Base-by-base conservation (phyloP, 176 grass and related monocot genomes). In the Microstegium vimineum region DNA sequence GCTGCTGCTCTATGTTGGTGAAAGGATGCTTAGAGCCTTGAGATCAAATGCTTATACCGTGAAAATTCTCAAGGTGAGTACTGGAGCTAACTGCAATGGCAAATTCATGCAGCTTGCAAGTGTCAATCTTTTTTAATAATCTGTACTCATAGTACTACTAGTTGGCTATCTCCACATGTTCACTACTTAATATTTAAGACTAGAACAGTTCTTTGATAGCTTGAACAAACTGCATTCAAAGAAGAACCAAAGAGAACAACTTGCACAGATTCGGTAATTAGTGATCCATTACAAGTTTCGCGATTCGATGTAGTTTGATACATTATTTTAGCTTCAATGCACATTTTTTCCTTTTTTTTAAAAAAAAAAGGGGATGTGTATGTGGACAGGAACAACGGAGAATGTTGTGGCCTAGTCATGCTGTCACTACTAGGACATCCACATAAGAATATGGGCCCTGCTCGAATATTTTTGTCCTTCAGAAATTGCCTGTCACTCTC, bases 31-130 rank as follows among this genome's bases (percentile, higher is more conserved):
- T 10, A 74, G 96, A 79, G 93, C 90, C 69, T 74, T 99, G 34
- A 90, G 96, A 43, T 99, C 96, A 25, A 99, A 95, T 33, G 96
- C 91, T 67, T 95, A 95, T 72, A 38, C 87, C 18, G 96, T 94
- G 22, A 95, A 95, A 73, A 95, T 99, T 82, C 38, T 94, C 4
- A 99, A 99, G 96, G 96, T 98, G 71, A 90, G 45, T 52, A n/a
- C 64, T 66, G 32, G 33, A 12, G 13, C 40, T 49, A 57, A 23
- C 4, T 30, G 22, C 7, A 36, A 1, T n/a, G n/a, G n/a, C 34
- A 60, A 9, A 26, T 76, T 63, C 25, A 12, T 81, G 61, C 25
- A 34, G 30, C 26, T 25, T 63, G 0, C 10, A 6, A 56, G 33
- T 67, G 43, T 17, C 11, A 3, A 59, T 8, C 10, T 65, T 71